Conservation (phyloP, 2,329 filamentous ascomycete species). For the Eutypella sp. region DNA sequence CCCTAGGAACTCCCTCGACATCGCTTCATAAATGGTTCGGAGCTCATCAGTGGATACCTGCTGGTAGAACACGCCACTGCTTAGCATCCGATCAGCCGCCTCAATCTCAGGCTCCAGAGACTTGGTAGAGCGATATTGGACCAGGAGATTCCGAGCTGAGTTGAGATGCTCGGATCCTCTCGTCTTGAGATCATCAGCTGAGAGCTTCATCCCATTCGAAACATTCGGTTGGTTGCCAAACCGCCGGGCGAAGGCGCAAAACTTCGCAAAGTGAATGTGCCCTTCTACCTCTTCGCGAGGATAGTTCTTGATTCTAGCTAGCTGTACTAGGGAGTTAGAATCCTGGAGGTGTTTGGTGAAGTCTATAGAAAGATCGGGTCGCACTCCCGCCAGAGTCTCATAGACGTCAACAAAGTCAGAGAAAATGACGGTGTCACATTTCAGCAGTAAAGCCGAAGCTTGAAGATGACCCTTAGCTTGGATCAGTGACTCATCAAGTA, state of each 20-base stretch:
- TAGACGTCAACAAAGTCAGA: conserved; percentile 30
- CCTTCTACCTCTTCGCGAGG: conserved; percentile 44
- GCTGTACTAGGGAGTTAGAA: conserved; percentile 35
- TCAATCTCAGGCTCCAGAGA: conserved; percentile 41
- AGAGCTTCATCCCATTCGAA: background rate
- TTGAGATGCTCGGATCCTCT: conserved; percentile 9
- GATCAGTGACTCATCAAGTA: conserved; percentile 29
- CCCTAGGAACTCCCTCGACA: conserved; percentile 43
- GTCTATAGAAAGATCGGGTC: conserved; percentile 18
- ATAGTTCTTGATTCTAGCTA: conserved; percentile 30
- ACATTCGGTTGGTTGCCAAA: conserved; percentile 2
- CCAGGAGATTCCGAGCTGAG: conserved; percentile 10
- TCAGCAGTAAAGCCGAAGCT: conserved; percentile 39
- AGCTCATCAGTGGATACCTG: conserved; percentile 47
- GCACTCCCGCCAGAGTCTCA: conserved; percentile 1
- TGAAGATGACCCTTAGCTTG: conserved; percentile 35
- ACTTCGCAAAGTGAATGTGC: conserved; percentile 44
- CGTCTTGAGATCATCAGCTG: conserved; percentile 4
- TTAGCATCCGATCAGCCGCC: conserved; percentile 40
- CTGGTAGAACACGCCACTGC: conserved; percentile 41
- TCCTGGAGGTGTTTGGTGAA: conserved; percentile 29
- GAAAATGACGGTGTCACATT: conserved; percentile 44
- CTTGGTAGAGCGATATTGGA: conserved; percentile 19
- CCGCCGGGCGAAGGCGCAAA: conserved; percentile 38
- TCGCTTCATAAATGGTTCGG: conserved; percentile 43